Evolutionary conservation across 108 stramenopile genomes (phyloP).

Genomic region (Nannochloropsis salina): DNA sequence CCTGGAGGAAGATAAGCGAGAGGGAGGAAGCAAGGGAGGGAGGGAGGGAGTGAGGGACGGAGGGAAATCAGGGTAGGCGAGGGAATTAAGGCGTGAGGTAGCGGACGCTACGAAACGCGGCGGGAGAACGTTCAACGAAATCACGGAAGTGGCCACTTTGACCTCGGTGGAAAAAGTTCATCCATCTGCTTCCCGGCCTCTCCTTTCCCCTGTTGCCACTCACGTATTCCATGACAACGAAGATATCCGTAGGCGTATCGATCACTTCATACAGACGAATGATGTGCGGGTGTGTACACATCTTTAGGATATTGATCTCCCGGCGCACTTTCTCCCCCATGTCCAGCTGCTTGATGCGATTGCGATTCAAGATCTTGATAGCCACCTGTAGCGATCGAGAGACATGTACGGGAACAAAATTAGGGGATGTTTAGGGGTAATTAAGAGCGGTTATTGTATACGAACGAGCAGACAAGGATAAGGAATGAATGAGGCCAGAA

Average conservation of each 20-base stretch:
- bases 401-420: neutral
- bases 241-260: constrained; percentile 98
- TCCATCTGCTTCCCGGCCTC: too few species aligned
- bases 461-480: too few species aligned
- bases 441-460: too few species aligned
- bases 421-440: too few species aligned
- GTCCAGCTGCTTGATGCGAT: constrained; percentile 92
- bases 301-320: constrained; percentile 97
- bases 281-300: constrained; percentile 98
- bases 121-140: neutral
- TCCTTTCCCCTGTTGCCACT: neutral
- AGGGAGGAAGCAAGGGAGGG: neutral
- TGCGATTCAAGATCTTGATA: constrained; percentile 98
- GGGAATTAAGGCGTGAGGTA: neutral
- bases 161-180: neutral
- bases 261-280: constrained; percentile 92
- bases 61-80: neutral
- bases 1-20: constrained; percentile 1
- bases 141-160: neutral
- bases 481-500: too few species aligned
- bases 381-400: constrained; percentile 60
- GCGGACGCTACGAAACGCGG: neutral
- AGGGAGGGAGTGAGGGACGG: neutral
- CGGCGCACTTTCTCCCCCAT: constrained; percentile 99
- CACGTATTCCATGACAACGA: constrained; percentile 85